Percentiles rank a stretch among this genome's conserved stretches.
Evolutionary conservation across 2,329 filamentous ascomycete species (phyloP).

Genomic region (Cercospora sp.): DNA sequence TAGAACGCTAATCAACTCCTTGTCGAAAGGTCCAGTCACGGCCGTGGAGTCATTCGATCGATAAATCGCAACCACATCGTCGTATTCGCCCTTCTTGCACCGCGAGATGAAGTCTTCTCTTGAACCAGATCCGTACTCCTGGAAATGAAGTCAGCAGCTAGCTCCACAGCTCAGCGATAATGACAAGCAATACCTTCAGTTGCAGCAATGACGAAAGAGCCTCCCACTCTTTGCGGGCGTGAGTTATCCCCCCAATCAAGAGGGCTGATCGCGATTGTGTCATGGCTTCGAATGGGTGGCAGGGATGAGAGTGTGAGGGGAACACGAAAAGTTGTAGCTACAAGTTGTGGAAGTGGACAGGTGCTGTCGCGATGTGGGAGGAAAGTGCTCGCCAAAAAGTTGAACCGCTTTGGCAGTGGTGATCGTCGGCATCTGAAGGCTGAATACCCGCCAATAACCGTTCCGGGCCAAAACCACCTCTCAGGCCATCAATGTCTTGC

Average conservation of each 20-base stretch:
- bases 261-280: conserved; percentile 40
- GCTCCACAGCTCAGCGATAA: neutral
- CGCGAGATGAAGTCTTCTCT: conserved; percentile 58
- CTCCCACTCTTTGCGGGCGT: conserved; percentile 51
- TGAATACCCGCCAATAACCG: conserved; percentile 1
- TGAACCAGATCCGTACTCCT: conserved; percentile 57
- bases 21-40: conserved; percentile 50
- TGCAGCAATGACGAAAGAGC: conserved; percentile 37
- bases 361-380: neutral
- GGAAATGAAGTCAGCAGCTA: conserved; percentile 15
- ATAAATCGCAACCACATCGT: conserved; percentile 58
- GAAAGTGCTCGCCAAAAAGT: neutral
- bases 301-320: neutral
- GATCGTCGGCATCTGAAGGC: conserved; percentile 1
- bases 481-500: neutral
- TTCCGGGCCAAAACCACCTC: neutral
- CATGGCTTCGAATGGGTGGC: conserved; percentile 16
- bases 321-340: neutral
- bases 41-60: conserved; percentile 58
- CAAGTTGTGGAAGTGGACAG: neutral
- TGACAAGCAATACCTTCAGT: conserved; percentile 33
- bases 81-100: conserved; percentile 55
- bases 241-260: conserved; percentile 48
- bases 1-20: conserved; percentile 45
- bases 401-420: neutral